Conservation (phyloP, 1,139 yeast species). For the Diutina ranongensis region DNA sequence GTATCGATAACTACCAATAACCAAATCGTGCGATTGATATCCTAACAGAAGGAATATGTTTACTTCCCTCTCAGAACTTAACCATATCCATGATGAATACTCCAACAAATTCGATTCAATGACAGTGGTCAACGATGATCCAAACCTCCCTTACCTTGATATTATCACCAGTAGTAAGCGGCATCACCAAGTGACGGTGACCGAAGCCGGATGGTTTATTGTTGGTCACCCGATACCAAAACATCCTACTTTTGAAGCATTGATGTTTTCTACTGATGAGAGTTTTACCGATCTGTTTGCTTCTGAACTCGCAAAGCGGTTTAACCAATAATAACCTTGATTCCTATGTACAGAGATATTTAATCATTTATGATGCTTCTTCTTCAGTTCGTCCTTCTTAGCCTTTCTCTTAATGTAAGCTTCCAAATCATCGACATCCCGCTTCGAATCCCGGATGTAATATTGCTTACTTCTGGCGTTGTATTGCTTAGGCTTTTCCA, state of each 20-base stretch:
- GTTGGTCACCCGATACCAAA: constrained; percentile 6
- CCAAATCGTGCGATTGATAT: too few relatives aligned
- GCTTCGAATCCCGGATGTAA: constrained; percentile 72
- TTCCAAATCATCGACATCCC: constrained; percentile 76
- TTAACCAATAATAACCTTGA: neutral
- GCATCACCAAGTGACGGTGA: constrained; percentile 19
- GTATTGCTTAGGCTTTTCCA: constrained; percentile 62
- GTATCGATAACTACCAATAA: too few relatives aligned
- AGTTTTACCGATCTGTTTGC: constrained; percentile 10
- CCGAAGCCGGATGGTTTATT: constrained; percentile 24
- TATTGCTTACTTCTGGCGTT: constrained; percentile 71
- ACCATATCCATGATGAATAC: constrained; percentile 19
- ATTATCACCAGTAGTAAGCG: constrained; percentile 15
- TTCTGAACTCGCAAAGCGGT: constrained; percentile 6
- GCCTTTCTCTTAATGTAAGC: constrained; percentile 22
- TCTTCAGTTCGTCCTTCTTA: constrained; percentile 10
- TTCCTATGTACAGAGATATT: constrained; percentile 7
- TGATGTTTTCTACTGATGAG: constrained; percentile 12
- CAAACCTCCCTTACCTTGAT: constrained; percentile 10
- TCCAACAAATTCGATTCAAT: constrained; percentile 15
- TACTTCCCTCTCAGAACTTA: constrained; percentile 14
- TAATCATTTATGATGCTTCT: neutral
- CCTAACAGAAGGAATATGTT: too few relatives aligned
- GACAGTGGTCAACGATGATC: neutral
- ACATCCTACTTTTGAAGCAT: constrained; percentile 16